Percentiles rank a stretch among this genome's conserved stretches.
Conservation (phyloP, 2,329 filamentous ascomycete genomes). For the Leptographium procerum region DNA sequence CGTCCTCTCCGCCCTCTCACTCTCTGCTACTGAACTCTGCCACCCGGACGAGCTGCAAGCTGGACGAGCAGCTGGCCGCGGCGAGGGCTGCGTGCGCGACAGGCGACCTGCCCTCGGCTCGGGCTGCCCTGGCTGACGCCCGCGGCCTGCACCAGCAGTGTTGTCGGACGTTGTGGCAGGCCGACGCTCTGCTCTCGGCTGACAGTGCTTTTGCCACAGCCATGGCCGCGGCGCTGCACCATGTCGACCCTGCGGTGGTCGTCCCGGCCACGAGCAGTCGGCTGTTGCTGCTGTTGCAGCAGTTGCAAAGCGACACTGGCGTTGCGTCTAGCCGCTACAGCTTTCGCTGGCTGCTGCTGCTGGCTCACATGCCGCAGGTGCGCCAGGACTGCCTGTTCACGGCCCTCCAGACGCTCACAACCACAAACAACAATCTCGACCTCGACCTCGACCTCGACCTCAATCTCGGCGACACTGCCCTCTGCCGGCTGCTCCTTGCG, state of each 20-base stretch:
- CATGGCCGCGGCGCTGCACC: background rate
- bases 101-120: background rate
- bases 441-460: background rate
- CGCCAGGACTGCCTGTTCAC: constrained; percentile 10
- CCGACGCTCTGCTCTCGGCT: background rate
- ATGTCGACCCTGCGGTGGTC: background rate
- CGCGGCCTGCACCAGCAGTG: background rate
- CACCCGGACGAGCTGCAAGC: background rate
- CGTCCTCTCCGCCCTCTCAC: background rate
- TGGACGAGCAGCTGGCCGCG: background rate
- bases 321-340: background rate
- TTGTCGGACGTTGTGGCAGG: background rate
- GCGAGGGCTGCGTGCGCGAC: background rate
- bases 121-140: background rate
- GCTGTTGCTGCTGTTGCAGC: background rate
- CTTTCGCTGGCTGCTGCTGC: constrained; percentile 9
- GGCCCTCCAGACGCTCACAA: constrained; percentile 2
- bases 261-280: background rate
- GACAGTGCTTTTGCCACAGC: background rate
- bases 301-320: background rate
- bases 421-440: background rate
- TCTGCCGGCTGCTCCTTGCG: constrained; percentile 18
- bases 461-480: constrained; percentile 5
- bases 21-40: too few relatives aligned
- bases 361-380: constrained; percentile 12